phyloP scores from a whole-genome alignment of 2,329 filamentous ascomycete species.

The Aspergillus candidus region DNA sequence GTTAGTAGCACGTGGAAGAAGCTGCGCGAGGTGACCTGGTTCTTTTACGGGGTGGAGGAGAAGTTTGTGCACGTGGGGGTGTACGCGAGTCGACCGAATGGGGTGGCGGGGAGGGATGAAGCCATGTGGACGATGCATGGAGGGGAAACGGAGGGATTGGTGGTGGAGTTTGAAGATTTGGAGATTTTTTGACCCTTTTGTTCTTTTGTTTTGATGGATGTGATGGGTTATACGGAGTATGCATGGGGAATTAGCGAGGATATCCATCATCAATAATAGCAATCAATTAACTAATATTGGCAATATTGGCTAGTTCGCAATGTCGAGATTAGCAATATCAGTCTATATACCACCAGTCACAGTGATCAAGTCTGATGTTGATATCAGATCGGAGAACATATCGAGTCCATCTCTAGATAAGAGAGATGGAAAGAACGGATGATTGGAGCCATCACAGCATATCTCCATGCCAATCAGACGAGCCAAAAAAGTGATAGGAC shows the following conservation, averaged over 20 bases:
- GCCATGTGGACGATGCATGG: conserved; percentile 38
- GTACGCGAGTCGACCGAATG: conserved; percentile 52
- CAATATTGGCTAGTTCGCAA: too few species aligned
- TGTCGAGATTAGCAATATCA: too few species aligned
- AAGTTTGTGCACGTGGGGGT: conserved; percentile 54
- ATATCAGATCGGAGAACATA: too few species aligned
- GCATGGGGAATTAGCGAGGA: too few species aligned
- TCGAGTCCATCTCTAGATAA: too few species aligned
- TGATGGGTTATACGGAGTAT: too few species aligned
- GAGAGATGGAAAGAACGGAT: too few species aligned
- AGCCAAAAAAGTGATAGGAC: background rate
- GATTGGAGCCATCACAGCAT: background rate
- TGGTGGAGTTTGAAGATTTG: conserved; percentile 48
- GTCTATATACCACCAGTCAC: too few species aligned
- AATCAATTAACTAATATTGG: too few species aligned
- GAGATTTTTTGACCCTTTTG: conserved; percentile 41
- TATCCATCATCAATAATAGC: too few species aligned
- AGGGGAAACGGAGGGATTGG: conserved; percentile 32
- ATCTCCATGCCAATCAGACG: background rate
- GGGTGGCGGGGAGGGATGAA: conserved; percentile 32
- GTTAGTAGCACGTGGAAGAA: conserved; percentile 50
- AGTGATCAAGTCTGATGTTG: too few species aligned
- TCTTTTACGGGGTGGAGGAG: conserved; percentile 55
- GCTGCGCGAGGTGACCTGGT: conserved; percentile 55
- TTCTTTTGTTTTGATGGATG: conserved; percentile 1